phyloP scores from a whole-genome alignment of 768 basidiomycete genomes.

The Kwoniella heveanensis region DNA sequence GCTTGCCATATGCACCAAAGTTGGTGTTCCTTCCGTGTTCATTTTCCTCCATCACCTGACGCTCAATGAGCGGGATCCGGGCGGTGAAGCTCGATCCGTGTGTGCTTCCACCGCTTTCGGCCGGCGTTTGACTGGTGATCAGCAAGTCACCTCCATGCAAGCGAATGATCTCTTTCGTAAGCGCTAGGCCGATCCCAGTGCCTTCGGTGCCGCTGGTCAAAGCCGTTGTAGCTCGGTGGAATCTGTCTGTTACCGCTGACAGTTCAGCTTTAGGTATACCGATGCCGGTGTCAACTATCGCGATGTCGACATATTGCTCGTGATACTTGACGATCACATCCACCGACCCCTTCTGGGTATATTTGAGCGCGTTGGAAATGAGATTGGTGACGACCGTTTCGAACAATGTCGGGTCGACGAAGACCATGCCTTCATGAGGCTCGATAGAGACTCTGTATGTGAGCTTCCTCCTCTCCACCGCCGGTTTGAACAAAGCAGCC shows the following conservation, averaged over 20 bases:
- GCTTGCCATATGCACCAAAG: constrained; percentile 45
- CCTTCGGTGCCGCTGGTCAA: constrained; percentile 50
- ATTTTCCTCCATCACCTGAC: not conserved
- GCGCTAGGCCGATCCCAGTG: constrained; percentile 55
- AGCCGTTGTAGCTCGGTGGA: constrained; percentile 50
- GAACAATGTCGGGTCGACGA: constrained; percentile 29
- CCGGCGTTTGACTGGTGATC: constrained; percentile 44
- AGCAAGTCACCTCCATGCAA: constrained; percentile 54
- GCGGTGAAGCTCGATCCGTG: constrained; percentile 31
- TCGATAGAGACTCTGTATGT: constrained; percentile 13
- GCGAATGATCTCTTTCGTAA: constrained; percentile 51
- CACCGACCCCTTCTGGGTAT: constrained; percentile 32
- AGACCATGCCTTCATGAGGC: constrained; percentile 23
- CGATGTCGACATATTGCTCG: constrained; percentile 36
- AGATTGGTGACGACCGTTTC: constrained; percentile 29
- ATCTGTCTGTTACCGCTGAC: constrained; percentile 53
- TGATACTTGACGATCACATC: constrained; percentile 31
- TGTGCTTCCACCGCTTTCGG: constrained; percentile 30
- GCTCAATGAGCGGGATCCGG: constrained; percentile 29
- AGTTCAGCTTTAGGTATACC: constrained; percentile 51
- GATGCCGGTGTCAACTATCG: constrained; percentile 56
- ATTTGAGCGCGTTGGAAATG: constrained; percentile 41
- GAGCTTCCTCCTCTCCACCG: constrained; percentile 39
- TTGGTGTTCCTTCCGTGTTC: not conserved
- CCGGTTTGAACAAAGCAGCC: constrained; percentile 50